A percentile compares a stretch with the other conserved stretches of the same genome.
phyloP scores from a whole-genome alignment of 208 protist genomes.

The Leptomonas pyrrhocoris region DNA sequence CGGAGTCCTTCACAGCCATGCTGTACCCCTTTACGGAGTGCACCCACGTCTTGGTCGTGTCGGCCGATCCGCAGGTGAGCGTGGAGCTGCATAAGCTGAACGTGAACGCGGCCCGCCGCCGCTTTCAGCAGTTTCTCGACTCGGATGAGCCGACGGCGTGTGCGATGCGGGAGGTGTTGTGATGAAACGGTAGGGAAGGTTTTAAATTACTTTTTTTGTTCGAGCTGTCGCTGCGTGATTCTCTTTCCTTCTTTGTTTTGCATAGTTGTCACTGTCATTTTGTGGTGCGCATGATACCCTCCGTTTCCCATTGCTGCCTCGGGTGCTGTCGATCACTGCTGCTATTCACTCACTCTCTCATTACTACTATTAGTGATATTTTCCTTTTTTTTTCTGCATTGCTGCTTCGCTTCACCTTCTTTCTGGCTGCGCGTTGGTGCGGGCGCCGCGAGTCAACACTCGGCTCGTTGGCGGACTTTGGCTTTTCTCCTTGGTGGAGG shows the following conservation, averaged over 20 bases:
- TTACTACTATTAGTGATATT: constrained; percentile 4
- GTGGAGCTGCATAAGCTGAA: constrained; percentile 86
- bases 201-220: constrained; percentile 23
- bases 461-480: too few relatives aligned
- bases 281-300: too few relatives aligned
- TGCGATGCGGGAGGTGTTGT: constrained; percentile 86
- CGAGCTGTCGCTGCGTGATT: too few relatives aligned
- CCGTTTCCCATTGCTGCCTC: too few relatives aligned
- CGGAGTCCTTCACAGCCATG: constrained; percentile 76
- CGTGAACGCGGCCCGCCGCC: constrained; percentile 55
- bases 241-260: too few relatives aligned
- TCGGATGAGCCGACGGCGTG: constrained; percentile 69
- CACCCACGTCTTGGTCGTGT: constrained; percentile 86
- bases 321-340: not conserved
- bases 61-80: constrained; percentile 64
- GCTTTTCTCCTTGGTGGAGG: not conserved
- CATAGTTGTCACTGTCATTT: too few relatives aligned
- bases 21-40: constrained; percentile 87
- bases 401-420: not conserved
- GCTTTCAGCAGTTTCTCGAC: constrained; percentile 75
- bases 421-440: not conserved
- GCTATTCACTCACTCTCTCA: not conserved
- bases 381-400: constrained; percentile 1
- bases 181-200: not conserved
- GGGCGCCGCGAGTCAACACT: too few relatives aligned